Percentiles rank a stretch among this genome's conserved stretches.
phyloP scores from a whole-genome alignment of 768 basidiomycete species.

The Termitomyces sp. region DNA sequence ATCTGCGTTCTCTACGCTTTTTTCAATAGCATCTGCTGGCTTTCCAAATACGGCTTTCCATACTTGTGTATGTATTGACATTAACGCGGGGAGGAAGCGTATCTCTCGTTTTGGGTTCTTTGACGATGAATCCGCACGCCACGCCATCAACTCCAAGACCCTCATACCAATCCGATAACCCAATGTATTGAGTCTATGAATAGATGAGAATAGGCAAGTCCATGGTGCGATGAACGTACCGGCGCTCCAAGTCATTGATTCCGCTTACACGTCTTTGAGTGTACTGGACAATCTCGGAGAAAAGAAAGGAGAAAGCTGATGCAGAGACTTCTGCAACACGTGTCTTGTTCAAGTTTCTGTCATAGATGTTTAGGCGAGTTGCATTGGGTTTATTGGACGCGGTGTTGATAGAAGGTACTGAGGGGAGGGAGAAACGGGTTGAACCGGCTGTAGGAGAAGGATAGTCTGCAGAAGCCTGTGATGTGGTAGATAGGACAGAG shows the following conservation, averaged over 20 bases:
- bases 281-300: conserved; percentile 92
- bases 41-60: conserved; percentile 94
- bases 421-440: conserved; percentile 63
- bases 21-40: conserved; percentile 91
- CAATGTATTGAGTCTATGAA: conserved; percentile 74
- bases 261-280: conserved; percentile 94
- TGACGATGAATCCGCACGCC: conserved; percentile 69
- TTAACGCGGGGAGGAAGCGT: conserved; percentile 84
- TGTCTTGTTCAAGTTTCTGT: conserved; percentile 84
- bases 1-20: conserved; percentile 93
- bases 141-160: conserved; percentile 80
- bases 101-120: conserved; percentile 93
- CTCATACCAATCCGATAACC: conserved; percentile 90
- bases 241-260: conserved; percentile 91
- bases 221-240: conserved; percentile 40
- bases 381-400: conserved; percentile 28
- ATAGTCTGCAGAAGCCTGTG: conserved; percentile 45
- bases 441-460: conserved; percentile 55
- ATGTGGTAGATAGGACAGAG: conserved; percentile 60
- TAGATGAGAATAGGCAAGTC: background rate
- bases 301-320: conserved; percentile 83
- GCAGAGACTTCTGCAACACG: conserved; percentile 78
- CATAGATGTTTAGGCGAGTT: conserved; percentile 76
- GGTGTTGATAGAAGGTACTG: conserved; percentile 27
- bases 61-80: conserved; percentile 92